Evolutionary conservation across 2,329 filamentous ascomycete genomes (phyloP), one percentile per base, ranked within the genome.

Genomic region (Colletotrichum sp.): DNA sequence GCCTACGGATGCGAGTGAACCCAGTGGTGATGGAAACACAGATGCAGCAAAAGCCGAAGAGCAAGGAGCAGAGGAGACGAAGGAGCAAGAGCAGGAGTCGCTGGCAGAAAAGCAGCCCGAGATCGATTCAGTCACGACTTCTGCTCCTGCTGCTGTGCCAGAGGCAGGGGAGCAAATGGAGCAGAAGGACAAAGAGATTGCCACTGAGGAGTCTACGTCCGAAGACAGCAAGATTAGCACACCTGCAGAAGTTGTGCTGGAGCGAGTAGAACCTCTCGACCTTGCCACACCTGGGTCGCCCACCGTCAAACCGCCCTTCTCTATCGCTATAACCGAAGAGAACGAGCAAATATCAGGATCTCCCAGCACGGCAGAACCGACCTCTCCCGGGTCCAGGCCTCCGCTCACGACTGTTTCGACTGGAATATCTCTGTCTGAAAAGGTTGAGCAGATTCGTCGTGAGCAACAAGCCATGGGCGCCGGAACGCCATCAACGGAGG

Each of bases 371-470:
- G 30, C n/a, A 16, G 61, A 75, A 36, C 36, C 70, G n/a, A 32
- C 74, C 6, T 55, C 63, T 8, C 66, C 70, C n/a, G 34, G 24
- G 8, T 8, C 57, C 24, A 68, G 74, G 48, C 74, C 72, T 5
- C 52, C 65, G 18, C 74, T 75, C 8, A 63, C 32, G n/a, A 58
- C 74, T 15, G 36, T 58, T 24, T 71, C 71, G 34, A 76, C 70
- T 13, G 74, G 67, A 6, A 75, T 82, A 58, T 81, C 82, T 1
- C 79, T 90, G 64, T 84, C 85, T 0, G 88, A 90, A 71, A 89
- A 85, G 76, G 84, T 90, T 4, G 88, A 90, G 64, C 87, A 90
- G 74, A 84, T 90, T 71, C 88, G 89, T 21, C 87, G 88, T 18
- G 88, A 90, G 76, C 87, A 90, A 30, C 84, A 85, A 57, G 80